These are phyloP conservation scores for Malassezia globosa DNA, from an alignment of 1,284 basidiomycete genomes.

Conservation along the genomic window DNA sequence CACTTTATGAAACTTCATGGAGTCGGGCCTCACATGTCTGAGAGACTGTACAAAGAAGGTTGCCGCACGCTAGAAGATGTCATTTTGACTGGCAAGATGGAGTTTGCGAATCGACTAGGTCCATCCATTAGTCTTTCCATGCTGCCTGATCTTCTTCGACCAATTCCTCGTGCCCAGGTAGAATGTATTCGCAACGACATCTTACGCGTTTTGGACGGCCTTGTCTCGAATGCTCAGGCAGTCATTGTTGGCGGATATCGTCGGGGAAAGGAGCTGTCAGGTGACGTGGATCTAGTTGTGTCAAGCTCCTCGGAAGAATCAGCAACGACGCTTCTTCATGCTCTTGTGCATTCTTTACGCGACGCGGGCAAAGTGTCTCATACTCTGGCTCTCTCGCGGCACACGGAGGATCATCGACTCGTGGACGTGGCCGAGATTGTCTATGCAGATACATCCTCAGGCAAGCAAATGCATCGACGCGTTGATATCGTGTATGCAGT, in stretches of 20 bases:
- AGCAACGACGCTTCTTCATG: background rate
- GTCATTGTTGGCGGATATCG: conserved; percentile 18
- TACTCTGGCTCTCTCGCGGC: conserved; percentile 3
- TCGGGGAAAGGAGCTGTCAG: conserved; percentile 13
- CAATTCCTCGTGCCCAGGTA: conserved; percentile 12
- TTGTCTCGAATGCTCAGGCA: conserved; percentile 5
- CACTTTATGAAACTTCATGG: conserved; percentile 36
- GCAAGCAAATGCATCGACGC: conserved; percentile 8
- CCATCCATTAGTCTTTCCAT: conserved; percentile 8
- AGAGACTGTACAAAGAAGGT: conserved; percentile 32
- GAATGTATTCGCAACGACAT: conserved; percentile 10
- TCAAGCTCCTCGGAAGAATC: background rate
- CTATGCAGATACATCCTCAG: background rate
- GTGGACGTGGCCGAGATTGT: conserved; percentile 20
- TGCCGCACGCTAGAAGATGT: conserved; percentile 32
- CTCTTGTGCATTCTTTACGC: background rate
- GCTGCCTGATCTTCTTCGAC: conserved; percentile 15
- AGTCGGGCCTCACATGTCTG: conserved; percentile 32
- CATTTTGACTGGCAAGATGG: conserved; percentile 20
- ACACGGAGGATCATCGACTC: background rate
- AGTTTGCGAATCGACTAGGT: conserved; percentile 8
- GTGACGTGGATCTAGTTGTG: conserved; percentile 20
- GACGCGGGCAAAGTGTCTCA: background rate
- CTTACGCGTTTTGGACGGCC: conserved; percentile 1
- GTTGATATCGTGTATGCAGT: conserved; percentile 17